Percentiles rank a stretch among this genome's conserved stretches.
Conservation (phyloP, 2,329 filamentous ascomycete genomes). For the Cladosporium oxysporum region DNA sequence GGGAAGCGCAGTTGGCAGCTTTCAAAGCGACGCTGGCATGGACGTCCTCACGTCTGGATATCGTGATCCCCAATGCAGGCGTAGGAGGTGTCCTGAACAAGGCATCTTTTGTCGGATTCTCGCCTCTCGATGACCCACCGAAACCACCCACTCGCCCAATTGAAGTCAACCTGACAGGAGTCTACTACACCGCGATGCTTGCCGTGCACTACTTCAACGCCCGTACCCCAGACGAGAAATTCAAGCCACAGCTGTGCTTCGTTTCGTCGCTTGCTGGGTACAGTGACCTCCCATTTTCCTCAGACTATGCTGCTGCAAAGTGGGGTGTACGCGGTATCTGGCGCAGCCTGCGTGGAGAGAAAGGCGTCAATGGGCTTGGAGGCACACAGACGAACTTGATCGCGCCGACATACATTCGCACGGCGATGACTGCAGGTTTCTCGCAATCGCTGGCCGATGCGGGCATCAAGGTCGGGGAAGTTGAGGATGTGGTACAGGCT, state of each 20-base stretch:
- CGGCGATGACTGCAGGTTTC: slow-evolving; percentile 23
- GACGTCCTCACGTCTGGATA: slow-evolving; percentile 30
- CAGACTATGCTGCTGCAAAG: slow-evolving; percentile 27
- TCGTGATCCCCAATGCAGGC: slow-evolving; percentile 34
- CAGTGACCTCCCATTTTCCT: slow-evolving; percentile 17
- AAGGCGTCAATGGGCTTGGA: slow-evolving; percentile 13
- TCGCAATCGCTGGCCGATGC: slow-evolving; percentile 6
- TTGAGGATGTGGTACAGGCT: slow-evolving; percentile 26
- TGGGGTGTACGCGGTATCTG: slow-evolving; percentile 28
- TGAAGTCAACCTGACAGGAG: slow-evolving; percentile 34
- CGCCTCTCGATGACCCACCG: slow-evolving; percentile 4
- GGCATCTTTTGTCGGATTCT: not conserved
- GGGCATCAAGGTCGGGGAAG: slow-evolving; percentile 23
- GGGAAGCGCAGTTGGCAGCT: slow-evolving; percentile 30
- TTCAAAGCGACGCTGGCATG: slow-evolving; percentile 36
- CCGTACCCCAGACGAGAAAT: not conserved
- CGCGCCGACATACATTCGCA: slow-evolving; percentile 24
- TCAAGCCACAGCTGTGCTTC: slow-evolving; percentile 28
- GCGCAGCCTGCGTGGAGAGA: slow-evolving; percentile 16
- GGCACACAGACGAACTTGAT: slow-evolving; percentile 27
- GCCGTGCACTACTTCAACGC: slow-evolving; percentile 40
- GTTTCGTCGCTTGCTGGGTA: slow-evolving; percentile 28
- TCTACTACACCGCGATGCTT: slow-evolving; percentile 34
- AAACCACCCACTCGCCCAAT: slow-evolving; percentile 21
- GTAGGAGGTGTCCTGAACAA: slow-evolving; percentile 26